Percentiles rank a stretch among this genome's conserved stretches.
phyloP scores from a whole-genome alignment of 768 basidiomycete species.

The Boletus coccyginus region DNA sequence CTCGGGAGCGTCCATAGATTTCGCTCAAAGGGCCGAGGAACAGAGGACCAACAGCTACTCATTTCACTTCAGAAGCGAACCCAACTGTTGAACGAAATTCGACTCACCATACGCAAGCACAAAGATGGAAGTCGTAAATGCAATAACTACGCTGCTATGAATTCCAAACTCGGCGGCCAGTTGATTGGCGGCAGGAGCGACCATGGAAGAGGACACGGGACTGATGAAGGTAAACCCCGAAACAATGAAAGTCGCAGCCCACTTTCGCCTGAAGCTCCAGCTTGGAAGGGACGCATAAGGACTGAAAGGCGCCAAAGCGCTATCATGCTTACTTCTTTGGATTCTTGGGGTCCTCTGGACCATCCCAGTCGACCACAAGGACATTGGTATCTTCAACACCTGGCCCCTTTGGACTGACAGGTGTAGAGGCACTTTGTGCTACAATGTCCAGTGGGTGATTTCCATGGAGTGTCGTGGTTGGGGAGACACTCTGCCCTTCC shows the following conservation, averaged over 20 bases:
- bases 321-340: constrained; percentile 49
- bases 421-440: background rate
- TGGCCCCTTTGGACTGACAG: background rate
- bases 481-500: background rate
- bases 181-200: constrained; percentile 59
- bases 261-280: constrained; percentile 58
- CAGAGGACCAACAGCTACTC: constrained; percentile 30
- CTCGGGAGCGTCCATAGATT: constrained; percentile 61
- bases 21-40: constrained; percentile 64
- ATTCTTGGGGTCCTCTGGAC: constrained; percentile 56
- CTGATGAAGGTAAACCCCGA: constrained; percentile 68
- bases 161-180: constrained; percentile 57
- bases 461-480: constrained; percentile 10
- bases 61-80: background rate
- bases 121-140: constrained; percentile 60
- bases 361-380: constrained; percentile 58
- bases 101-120: constrained; percentile 56
- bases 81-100: background rate
- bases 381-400: background rate
- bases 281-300: constrained; percentile 29
- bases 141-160: constrained; percentile 44
- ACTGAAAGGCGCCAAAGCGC: background rate
- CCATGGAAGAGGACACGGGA: constrained; percentile 71
- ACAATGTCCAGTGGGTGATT: background rate
- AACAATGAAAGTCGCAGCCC: constrained; percentile 62